Base-by-base conservation (phyloP, 83 land plant genomes). In the Thuja plicata region DNA sequence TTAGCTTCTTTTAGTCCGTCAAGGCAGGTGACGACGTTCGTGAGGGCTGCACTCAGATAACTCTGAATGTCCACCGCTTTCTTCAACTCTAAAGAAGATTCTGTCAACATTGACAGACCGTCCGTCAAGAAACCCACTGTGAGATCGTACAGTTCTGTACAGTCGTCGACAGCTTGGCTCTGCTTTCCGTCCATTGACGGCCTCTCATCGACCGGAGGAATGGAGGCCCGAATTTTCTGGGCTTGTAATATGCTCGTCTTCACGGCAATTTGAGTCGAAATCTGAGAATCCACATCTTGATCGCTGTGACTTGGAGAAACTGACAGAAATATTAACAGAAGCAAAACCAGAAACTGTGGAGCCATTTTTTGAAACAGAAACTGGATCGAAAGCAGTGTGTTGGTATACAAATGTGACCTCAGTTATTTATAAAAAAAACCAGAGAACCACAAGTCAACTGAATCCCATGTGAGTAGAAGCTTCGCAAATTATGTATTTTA, bases 1-100 rank as follows among this genome's bases (percentile, higher is more conserved):
- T 85, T 55, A 6, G 91, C 71, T 0, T 88, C 91, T 5, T 88
- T 16, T 3, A 93, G 89, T 34, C 90, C 92, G 35, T 93, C 94
- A 40, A 89, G 83, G 78, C 93, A 94, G 0, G 96, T 92, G 84
- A 83, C 91, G 52, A 92, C 90, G 86, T 92, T 92, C 15, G 94
- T 93, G 55, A 94, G 94, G 9, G 92, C 92, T 52, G 55, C 55
- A 13, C 55, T 52, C 55, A 52, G 55, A 52, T 52, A 52, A 52
- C 17, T 52, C 17, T 52, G 55, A 52, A 52, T 52, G 1, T 52
- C 55, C 3, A 52, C 55, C 13, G 55, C 55, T 52, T 52, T 13
- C 2, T 52, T 13, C 55, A 12, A 15, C 0, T 13, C 55, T 16
- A 52, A 52, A 52, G 55, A 52, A 52, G 55, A 52, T 13, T 52